Base-by-base conservation (phyloP, 495 filamentous ascomycete genomes). In the Astrothelium macrocarpum region DNA sequence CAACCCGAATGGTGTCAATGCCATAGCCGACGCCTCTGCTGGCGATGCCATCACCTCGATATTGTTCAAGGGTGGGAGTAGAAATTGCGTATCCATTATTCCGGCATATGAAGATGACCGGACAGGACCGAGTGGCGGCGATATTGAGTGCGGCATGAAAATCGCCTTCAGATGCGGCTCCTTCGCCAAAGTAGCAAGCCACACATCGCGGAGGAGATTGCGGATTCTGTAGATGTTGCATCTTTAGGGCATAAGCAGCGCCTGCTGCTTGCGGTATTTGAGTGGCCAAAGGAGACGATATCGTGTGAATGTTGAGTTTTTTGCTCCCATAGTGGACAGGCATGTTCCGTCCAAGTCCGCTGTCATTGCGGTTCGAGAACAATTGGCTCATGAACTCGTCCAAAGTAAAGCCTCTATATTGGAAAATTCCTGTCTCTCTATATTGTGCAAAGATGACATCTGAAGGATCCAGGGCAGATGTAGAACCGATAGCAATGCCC, bases 41-140 rank as follows among this genome's bases (percentile, higher is more conserved):
- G 14, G 95, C 94, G 67, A 99, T 97, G 2, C 94, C 94, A 70
- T 99, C 94, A 11, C 94, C 94, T 1, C 92, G 88, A 73, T 99
- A 99, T 71, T 99, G 94, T 66, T 99, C 94, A 0, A 96, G 77
- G 0, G 92, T 96, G 1, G 94, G 91, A 0, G 94, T 99, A 0
- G 87, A 90, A 62, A 99, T 99, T 18, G 94, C 94, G 71, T 89
- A 99, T 0, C 94, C 94, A 69, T 99, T 99, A 75, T 99, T 99
- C 53, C 95, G 85, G 78, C 95, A 97, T 62, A 99, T 83, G 79
- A 97, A 99, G 36, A 99, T 79, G 12, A 95, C 86, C 0, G 94
- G 94, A 65, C 92, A 96, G 28, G 89, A 87, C 2, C 94, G 81
- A 2, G 94, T 99, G 0, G 94, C 95, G 23, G 94, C 94, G 59